Conservation (phyloP, 805 yeast species). For the Ogataea polymorpha region DNA sequence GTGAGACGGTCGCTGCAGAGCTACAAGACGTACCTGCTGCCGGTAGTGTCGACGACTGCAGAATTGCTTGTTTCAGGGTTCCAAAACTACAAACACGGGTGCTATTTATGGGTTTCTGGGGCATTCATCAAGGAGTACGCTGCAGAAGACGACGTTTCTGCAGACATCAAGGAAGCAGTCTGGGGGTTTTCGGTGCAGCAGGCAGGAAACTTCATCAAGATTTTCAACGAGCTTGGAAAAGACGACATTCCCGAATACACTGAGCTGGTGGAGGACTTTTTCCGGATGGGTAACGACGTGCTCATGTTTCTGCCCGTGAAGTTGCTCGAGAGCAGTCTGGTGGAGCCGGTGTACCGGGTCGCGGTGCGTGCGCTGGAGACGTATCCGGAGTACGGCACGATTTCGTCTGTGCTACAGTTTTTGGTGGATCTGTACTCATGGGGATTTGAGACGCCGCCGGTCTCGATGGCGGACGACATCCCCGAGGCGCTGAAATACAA, state of each 20-base stretch:
- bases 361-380: constrained; percentile 49
- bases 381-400: constrained; percentile 68
- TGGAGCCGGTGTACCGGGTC: constrained; percentile 54
- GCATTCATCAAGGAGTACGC: constrained; percentile 71
- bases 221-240: constrained; percentile 32
- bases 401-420: constrained; percentile 67
- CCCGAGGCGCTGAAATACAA: constrained; percentile 46
- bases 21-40: constrained; percentile 52
- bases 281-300: constrained; percentile 73
- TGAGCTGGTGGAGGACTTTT: constrained; percentile 83
- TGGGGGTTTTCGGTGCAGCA: constrained; percentile 76
- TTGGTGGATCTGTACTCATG: constrained; percentile 79
- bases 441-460: constrained; percentile 81
- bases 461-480: constrained; percentile 62
- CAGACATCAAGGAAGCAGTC: constrained; percentile 52
- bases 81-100: constrained; percentile 65
- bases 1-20: constrained; percentile 64
- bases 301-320: constrained; percentile 69
- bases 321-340: constrained; percentile 43
- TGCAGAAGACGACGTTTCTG: constrained; percentile 39
- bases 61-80: constrained; percentile 69
- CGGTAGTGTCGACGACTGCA: constrained; percentile 63
- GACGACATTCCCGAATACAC: constrained; percentile 37
- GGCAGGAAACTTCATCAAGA: constrained; percentile 51
- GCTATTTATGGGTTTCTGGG: constrained; percentile 90